phyloP scores from a whole-genome alignment of 202 grass and related monocot genomes.

The Zoysia matrella region DNA sequence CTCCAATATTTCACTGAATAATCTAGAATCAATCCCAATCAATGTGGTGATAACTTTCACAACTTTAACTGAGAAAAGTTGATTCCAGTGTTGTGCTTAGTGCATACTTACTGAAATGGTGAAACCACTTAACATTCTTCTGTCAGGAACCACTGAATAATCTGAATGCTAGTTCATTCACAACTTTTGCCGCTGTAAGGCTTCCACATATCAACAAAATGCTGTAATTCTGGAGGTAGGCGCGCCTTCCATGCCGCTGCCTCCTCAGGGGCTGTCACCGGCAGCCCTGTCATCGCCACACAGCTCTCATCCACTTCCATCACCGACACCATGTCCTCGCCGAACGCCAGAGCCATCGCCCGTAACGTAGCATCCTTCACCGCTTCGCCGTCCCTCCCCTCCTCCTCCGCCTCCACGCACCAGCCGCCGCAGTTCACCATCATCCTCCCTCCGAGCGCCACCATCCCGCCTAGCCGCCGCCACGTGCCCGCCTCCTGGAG shows the following conservation, averaged over 20 bases:
- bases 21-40: background rate
- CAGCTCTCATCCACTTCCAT: constrained; percentile 69
- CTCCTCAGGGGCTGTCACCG: constrained; percentile 28
- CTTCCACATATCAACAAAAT: constrained; percentile 64
- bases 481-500: constrained; percentile 68
- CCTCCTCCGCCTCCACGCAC: constrained; percentile 79
- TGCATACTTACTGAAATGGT: background rate
- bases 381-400: constrained; percentile 56
- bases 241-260: constrained; percentile 55
- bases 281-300: constrained; percentile 58
- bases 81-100: background rate
- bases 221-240: constrained; percentile 55
- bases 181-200: constrained; percentile 8
- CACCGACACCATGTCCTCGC: constrained; percentile 54
- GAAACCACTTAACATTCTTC: background rate
- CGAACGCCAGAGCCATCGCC: constrained; percentile 59
- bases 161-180: background rate
- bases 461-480: constrained; percentile 47
- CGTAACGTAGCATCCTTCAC: constrained; percentile 70
- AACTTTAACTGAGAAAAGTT: background rate
- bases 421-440: constrained; percentile 83
- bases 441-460: constrained; percentile 54
- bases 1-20: background rate
- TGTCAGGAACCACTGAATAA: constrained; percentile 3
- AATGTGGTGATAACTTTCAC: background rate